Evolutionary conservation across 1,284 basidiomycete species (phyloP).

Genomic region (Leccinum solheimii): DNA sequence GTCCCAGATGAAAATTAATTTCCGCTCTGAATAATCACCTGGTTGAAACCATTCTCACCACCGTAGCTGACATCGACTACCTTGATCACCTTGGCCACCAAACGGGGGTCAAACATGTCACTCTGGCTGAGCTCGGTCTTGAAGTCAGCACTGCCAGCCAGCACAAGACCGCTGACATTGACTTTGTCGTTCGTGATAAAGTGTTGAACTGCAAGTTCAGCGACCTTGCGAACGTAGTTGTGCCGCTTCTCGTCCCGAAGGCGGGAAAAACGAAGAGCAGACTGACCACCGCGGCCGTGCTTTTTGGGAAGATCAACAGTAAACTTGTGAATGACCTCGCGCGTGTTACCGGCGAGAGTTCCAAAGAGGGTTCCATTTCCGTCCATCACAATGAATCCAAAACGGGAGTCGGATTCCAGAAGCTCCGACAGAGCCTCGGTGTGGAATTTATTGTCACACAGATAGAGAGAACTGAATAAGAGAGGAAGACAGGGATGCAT

Average conservation of each 20-base stretch:
- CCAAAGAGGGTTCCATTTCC: slow-evolving; percentile 97
- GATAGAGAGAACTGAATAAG: slow-evolving; percentile 81
- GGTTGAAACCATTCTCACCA: slow-evolving; percentile 99
- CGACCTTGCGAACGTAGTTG: slow-evolving; percentile 99
- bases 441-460: slow-evolving; percentile 99
- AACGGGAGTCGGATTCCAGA: slow-evolving; percentile 95
- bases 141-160: slow-evolving; percentile 98
- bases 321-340: slow-evolving; percentile 97
- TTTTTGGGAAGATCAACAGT: slow-evolving; percentile 99
- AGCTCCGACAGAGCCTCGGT: slow-evolving; percentile 97
- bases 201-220: slow-evolving; percentile 95
- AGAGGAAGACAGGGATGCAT: slow-evolving; percentile 1
- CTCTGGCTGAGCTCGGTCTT: slow-evolving; percentile 97
- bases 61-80: slow-evolving; percentile 99
- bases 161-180: slow-evolving; percentile 95
- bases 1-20: background rate
- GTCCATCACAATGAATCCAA: slow-evolving; percentile 99
- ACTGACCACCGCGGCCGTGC: slow-evolving; percentile 99
- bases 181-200: slow-evolving; percentile 99
- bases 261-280: slow-evolving; percentile 99
- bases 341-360: slow-evolving; percentile 94
- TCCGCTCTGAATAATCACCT: slow-evolving; percentile 48
- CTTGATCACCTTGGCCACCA: slow-evolving; percentile 92
- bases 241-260: slow-evolving; percentile 98
- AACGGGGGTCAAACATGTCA: slow-evolving; percentile 93